Evolutionary conservation across 352 stramenopile genomes (phyloP).

Genomic region (Globisporangium mamillatum): DNA sequence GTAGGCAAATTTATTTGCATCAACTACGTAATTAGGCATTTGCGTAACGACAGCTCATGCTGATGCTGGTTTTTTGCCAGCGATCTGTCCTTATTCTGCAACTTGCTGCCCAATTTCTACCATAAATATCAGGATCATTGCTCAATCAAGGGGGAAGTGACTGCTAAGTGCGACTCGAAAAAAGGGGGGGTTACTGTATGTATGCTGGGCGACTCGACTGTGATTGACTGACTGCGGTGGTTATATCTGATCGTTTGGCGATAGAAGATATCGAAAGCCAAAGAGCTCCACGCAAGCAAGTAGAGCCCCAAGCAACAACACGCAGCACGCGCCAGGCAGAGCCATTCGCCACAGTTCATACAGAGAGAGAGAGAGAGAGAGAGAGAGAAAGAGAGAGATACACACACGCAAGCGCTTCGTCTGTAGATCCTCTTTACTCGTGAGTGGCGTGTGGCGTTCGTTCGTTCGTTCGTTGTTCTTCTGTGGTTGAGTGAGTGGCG

Average conservation of each 20-base stretch:
- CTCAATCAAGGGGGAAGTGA: neutral
- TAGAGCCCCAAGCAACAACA: neutral
- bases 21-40: neutral
- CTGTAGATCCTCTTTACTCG: neutral
- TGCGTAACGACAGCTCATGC: slow-evolving; percentile 1
- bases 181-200: neutral
- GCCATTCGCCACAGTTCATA: neutral
- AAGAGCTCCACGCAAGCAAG: slow-evolving; percentile 13
- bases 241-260: neutral
- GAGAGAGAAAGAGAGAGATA: neutral
- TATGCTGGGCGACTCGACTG: neutral
- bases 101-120: neutral
- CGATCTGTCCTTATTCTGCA: neutral
- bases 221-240: neutral
- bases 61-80: neutral
- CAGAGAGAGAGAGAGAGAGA: neutral
- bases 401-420: neutral
- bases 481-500: slow-evolving; percentile 2
- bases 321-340: slow-evolving; percentile 6
- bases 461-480: slow-evolving; percentile 7
- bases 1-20: neutral
- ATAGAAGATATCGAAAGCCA: slow-evolving; percentile 11
- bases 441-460: neutral
- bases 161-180: slow-evolving; percentile 4
- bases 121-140: neutral